phyloP scores from a whole-genome alignment of 805 yeast genomes.

The Nakazawaea holstii region DNA sequence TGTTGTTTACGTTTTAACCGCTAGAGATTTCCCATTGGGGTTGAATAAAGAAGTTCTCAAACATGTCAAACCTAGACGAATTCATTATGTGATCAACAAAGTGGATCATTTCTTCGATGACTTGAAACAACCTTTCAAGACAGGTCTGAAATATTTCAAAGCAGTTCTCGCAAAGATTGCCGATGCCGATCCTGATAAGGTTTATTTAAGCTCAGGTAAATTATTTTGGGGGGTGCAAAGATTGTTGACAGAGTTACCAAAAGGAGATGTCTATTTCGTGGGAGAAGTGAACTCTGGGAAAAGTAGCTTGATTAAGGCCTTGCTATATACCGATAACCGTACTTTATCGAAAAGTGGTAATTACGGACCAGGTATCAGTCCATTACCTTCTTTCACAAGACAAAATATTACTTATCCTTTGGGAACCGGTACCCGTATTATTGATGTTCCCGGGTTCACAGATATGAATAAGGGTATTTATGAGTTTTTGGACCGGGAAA shows the following conservation, averaged over 20 bases:
- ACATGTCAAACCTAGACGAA: constrained; percentile 23
- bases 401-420: constrained; percentile 36
- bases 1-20: constrained; percentile 57
- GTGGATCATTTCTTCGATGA: constrained; percentile 28
- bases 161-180: constrained; percentile 24
- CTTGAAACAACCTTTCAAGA: constrained; percentile 17
- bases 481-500: constrained; percentile 18
- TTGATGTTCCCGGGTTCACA: constrained; percentile 46
- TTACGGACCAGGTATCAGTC: constrained; percentile 41
- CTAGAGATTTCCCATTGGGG: constrained; percentile 69
- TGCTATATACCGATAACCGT: constrained; percentile 25
- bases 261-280: constrained; percentile 40
- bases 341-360: constrained; percentile 19
- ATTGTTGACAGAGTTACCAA: constrained; percentile 32
- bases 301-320: constrained; percentile 49
- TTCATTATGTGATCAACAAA: constrained; percentile 38
- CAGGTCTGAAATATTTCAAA: constrained; percentile 24
- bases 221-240: constrained; percentile 45
- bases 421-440: constrained; percentile 18
- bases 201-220: constrained; percentile 45
- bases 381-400: constrained; percentile 71
- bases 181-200: constrained; percentile 26
- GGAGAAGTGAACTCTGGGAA: constrained; percentile 73
- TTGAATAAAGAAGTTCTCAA: constrained; percentile 32
- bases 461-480: constrained; percentile 22